Base-by-base conservation (phyloP, 352 stramenopile species). In the Globisporangium echinulatum region DNA sequence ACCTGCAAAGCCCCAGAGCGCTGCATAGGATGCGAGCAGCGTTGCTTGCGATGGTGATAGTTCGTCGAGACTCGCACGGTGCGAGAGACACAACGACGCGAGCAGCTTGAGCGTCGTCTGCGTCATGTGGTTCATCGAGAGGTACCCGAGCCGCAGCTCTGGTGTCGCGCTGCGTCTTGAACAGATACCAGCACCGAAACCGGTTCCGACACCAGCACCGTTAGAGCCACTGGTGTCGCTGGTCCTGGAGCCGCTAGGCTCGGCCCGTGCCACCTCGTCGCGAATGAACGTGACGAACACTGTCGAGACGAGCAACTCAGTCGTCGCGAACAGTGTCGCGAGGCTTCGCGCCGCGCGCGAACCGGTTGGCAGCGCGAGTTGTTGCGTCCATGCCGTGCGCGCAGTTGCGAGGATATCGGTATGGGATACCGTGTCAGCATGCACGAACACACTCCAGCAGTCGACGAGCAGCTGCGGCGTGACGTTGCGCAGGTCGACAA, bases 41-140 rank as follows among this genome's bases (percentile, higher is more conserved):
- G 67, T 58, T 8, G 83, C 38, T 49, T 77, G 64, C 0, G 61
- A 13, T 1, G 59, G 58, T 1, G 72, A 58, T 0, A 73, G 49
- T 17, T 79, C 67, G 44, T 74, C 71, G 6, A 82, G 39, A 3
- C 71, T 59, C 3, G 64, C 59, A 33, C 69, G 77, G 52, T 76
- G 73, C 2, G 62, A 50, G 15, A 86, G 79, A 19, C 69, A 79
- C 46, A 76, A 68, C 0, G 60, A 49, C 3, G 66, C 58, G 7
- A 86, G 59, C 10, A 85, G 44, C 1, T 54, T 62, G 19, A 89
- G 38, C 6, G 70, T 59, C 10, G 62, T 69, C 19, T 72, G 59
- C 0, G 68, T 81, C 17, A 85, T 58, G 37, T 83, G 66, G n/a
- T 66, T 69, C 13, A 87, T 42, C n/a, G 75, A 72, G 10, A 86